Evolutionary conservation across 805 yeast species (phyloP).

Genomic region (Saturnispora silvae): DNA sequence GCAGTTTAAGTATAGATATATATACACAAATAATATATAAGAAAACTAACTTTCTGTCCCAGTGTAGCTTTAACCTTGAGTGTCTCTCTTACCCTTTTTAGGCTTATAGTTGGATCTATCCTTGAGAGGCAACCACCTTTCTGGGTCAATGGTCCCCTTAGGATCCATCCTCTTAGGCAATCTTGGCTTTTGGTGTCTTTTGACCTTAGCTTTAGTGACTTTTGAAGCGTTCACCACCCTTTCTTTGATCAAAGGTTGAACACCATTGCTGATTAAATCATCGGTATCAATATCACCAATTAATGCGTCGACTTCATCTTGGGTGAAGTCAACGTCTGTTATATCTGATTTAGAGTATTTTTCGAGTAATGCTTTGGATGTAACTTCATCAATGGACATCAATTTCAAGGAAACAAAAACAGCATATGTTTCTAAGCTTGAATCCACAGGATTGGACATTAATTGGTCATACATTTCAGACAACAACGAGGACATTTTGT

Average conservation of each 20-base stretch:
- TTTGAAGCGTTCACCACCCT: constrained; percentile 13
- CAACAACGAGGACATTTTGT: constrained; percentile 26
- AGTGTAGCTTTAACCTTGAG: constrained; percentile 48
- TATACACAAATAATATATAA: too few relatives aligned
- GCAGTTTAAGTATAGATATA: constrained; percentile 1
- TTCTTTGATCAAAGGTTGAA: constrained; percentile 18
- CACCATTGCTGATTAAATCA: constrained; percentile 21
- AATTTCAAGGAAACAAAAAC: constrained; percentile 29
- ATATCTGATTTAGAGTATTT: constrained; percentile 16
- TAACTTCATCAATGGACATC: constrained; percentile 25
- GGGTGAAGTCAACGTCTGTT: constrained; percentile 9
- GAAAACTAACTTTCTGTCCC: too few relatives aligned
- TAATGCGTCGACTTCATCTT: constrained; percentile 19
- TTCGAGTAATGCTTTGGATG: constrained; percentile 23
- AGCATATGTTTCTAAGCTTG: constrained; percentile 13
- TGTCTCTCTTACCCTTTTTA: constrained; percentile 54
- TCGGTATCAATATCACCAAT: constrained; percentile 25
- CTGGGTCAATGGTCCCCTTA: constrained; percentile 39
- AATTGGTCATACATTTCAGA: constrained; percentile 19
- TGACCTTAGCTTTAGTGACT: constrained; percentile 10
- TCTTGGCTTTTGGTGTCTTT: constrained; percentile 8
- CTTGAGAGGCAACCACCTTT: constrained; percentile 86
- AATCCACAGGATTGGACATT: constrained; percentile 4
- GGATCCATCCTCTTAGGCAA: background rate
- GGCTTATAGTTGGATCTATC: constrained; percentile 80